Conservation (phyloP, 768 basidiomycete genomes). For the Tulasnella sp. region DNA sequence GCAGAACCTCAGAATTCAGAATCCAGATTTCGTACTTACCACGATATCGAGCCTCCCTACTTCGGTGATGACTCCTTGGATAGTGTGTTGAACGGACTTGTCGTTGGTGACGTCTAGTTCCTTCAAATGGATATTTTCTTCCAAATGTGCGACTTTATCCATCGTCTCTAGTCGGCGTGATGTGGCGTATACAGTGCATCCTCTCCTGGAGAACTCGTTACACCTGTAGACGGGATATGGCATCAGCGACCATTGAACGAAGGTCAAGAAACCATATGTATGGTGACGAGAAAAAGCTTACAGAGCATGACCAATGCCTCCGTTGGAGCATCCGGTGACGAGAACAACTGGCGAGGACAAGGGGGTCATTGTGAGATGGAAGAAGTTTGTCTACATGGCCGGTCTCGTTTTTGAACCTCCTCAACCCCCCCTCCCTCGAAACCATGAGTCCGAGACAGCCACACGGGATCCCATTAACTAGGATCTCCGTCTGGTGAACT, state of each 20-base stretch:
- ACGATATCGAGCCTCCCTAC: constrained; percentile 60
- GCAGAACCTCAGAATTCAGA: neutral
- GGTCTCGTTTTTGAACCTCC: too few relatives aligned
- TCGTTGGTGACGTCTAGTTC: constrained; percentile 55
- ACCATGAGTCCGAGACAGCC: too few relatives aligned
- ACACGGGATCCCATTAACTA: too few relatives aligned
- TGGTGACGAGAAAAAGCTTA: constrained; percentile 22
- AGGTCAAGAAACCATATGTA: neutral
- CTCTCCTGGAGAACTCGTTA: constrained; percentile 51
- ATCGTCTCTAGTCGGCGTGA: constrained; percentile 55
- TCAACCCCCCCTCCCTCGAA: too few relatives aligned
- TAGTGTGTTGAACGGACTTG: constrained; percentile 39
- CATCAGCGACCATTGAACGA: neutral
- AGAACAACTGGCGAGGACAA: constrained; percentile 33
- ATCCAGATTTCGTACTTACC: constrained; percentile 33
- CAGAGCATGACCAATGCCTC: constrained; percentile 64
- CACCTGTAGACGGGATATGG: constrained; percentile 33
- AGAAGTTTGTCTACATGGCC: too few relatives aligned
- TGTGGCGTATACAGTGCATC: constrained; percentile 68
- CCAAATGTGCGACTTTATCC: constrained; percentile 38
- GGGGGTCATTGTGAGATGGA: too few relatives aligned
- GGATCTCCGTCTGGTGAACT: too few relatives aligned
- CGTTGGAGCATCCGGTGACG: constrained; percentile 59
- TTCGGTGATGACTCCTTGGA: constrained; percentile 40
- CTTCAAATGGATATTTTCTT: constrained; percentile 29